phyloP scores from a whole-genome alignment of 495 filamentous ascomycete genomes.

The Xylaria grammica region DNA sequence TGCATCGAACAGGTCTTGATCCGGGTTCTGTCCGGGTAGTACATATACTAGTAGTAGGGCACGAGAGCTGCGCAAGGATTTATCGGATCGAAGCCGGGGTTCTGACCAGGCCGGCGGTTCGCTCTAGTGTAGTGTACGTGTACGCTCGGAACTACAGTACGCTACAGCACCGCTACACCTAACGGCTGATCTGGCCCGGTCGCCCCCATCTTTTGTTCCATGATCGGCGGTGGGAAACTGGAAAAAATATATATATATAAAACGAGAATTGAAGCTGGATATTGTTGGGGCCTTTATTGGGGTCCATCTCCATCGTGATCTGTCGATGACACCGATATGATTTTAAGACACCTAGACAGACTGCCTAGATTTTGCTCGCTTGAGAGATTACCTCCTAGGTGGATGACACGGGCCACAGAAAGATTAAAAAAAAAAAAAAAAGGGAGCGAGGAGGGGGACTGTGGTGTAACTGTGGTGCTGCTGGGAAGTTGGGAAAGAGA shows the following conservation, averaged over 20 bases:
- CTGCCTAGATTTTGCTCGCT: too few species aligned
- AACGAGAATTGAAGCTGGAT: too few species aligned
- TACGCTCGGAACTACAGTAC: too few species aligned
- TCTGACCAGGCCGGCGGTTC: not conserved
- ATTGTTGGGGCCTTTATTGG: not conserved
- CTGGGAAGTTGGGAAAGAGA: not conserved
- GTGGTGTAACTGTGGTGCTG: not conserved
- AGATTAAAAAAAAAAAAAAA: not conserved
- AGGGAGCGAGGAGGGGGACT: not conserved
- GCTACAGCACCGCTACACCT: not conserved
- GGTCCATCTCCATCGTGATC: not conserved
- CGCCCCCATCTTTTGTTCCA: not conserved
- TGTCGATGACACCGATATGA: not conserved
- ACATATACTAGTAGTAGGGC: too few species aligned
- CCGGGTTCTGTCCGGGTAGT: too few species aligned
- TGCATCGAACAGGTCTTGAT: too few species aligned
- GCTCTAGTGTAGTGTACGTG: too few species aligned
- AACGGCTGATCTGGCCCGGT: slow-evolving; percentile 1
- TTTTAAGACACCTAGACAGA: too few species aligned
- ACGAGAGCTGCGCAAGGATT: slow-evolving; percentile 8
- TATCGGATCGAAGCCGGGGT: slow-evolving; percentile 6
- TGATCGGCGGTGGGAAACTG: slow-evolving; percentile 13
- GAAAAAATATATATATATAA: too few species aligned
- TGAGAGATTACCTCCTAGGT: too few species aligned
- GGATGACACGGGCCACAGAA: too few species aligned